Percentiles rank a stretch among this genome's conserved stretches.
These are phyloP conservation scores for Physcomitrellopsis africana DNA, from an alignment of 225 moss, liverwort and hornwort species.

Conservation along the genomic window DNA sequence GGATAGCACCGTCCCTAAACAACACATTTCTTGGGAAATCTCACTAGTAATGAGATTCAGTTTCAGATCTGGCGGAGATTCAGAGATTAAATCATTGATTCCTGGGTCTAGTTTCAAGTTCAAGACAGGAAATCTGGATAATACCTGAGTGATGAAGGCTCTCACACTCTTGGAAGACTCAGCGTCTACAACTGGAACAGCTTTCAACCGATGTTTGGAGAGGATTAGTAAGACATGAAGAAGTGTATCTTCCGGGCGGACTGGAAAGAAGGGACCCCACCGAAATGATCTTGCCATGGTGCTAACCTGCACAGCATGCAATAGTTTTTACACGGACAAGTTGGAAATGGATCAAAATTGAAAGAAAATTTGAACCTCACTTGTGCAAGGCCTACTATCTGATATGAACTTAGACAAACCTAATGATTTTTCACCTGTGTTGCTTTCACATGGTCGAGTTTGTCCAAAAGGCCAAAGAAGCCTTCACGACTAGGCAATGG, in stretches of 20 bases:
- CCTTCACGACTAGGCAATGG: constrained; percentile 36
- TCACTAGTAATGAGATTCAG: constrained; percentile 10
- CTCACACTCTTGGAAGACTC: constrained; percentile 51
- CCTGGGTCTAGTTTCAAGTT: background rate
- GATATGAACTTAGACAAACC: background rate
- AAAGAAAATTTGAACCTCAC: background rate
- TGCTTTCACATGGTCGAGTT: constrained; percentile 54
- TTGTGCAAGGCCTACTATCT: background rate
- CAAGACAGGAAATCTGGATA: background rate
- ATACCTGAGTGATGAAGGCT: constrained; percentile 79
- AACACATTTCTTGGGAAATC: background rate
- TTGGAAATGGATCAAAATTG: background rate
- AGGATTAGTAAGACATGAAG: constrained; percentile 76
- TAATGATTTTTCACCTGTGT: constrained; percentile 34
- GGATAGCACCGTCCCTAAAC: background rate
- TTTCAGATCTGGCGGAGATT: background rate
- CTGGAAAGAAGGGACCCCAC: constrained; percentile 80
- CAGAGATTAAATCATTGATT: background rate
- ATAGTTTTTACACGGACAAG: background rate
- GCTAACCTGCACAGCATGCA: constrained; percentile 52
- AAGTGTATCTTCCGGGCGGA: constrained; percentile 67
- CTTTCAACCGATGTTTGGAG: constrained; percentile 76
- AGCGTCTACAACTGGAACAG: constrained; percentile 68
- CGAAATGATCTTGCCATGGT: constrained; percentile 79
- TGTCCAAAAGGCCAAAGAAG: constrained; percentile 65